phyloP scores from a whole-genome alignment of 2,329 filamentous ascomycete species.

The Stenocarpella maydis region DNA sequence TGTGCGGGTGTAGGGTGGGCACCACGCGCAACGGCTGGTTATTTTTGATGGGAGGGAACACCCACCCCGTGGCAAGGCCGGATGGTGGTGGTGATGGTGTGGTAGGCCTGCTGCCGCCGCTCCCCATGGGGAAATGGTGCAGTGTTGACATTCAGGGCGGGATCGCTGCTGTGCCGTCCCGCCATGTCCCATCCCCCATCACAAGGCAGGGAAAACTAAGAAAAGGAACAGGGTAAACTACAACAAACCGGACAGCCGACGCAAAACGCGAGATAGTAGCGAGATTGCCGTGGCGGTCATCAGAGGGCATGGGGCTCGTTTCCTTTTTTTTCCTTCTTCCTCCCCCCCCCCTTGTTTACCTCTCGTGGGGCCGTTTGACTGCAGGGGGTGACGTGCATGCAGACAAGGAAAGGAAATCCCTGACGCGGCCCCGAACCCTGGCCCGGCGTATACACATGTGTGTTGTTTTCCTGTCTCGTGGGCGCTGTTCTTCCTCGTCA shows the following conservation, averaged over 20 bases:
- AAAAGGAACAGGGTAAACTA: too few species aligned
- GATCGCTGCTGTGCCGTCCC: conserved; percentile 17
- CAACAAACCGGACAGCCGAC: too few species aligned
- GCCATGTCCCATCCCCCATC: background rate
- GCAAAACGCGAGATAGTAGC: background rate
- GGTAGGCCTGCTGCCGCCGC: background rate
- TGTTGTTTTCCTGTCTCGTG: background rate
- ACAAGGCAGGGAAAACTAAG: background rate
- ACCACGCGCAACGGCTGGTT: conserved; percentile 2
- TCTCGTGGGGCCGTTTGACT: background rate
- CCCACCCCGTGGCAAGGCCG: background rate
- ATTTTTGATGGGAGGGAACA: background rate
- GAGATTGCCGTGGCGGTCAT: conserved; percentile 16
- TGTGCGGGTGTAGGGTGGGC: conserved; percentile 18
- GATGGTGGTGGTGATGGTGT: background rate
- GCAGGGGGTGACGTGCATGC: background rate
- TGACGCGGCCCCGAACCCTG: background rate
- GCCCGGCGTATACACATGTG: background rate
- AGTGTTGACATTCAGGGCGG: conserved; percentile 19
- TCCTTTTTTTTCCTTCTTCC: background rate
- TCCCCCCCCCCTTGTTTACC: background rate
- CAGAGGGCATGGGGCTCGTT: background rate
- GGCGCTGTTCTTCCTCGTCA: conserved; percentile 3
- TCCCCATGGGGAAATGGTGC: conserved; percentile 29
- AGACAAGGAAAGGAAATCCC: background rate